Conservation (phyloP, 2,329 filamentous ascomycete genomes). For the Microdochium bolleyi region DNA sequence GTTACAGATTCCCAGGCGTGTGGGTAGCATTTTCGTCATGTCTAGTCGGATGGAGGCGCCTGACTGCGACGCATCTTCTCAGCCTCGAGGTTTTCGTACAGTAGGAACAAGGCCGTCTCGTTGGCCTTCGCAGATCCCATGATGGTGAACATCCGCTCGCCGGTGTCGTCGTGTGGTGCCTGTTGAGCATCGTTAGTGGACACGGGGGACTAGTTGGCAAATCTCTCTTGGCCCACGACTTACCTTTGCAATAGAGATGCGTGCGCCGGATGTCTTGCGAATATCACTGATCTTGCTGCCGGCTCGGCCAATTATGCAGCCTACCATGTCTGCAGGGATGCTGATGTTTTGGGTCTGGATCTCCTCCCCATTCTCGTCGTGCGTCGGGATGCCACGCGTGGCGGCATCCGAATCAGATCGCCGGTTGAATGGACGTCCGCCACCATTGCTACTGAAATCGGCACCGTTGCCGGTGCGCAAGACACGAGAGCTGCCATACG, state of each 20-base stretch:
- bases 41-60: slow-evolving; percentile 34
- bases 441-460: slow-evolving; percentile 79
- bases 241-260: slow-evolving; percentile 94
- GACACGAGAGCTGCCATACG: slow-evolving; percentile 61
- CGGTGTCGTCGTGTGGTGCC: slow-evolving; percentile 92
- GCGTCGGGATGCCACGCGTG: slow-evolving; percentile 73
- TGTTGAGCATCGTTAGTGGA: slow-evolving; percentile 19
- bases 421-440: slow-evolving; percentile 61
- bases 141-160: slow-evolving; percentile 99
- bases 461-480: slow-evolving; percentile 96
- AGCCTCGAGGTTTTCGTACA: slow-evolving; percentile 98
- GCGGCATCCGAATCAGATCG: slow-evolving; percentile 79
- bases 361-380: slow-evolving; percentile 94
- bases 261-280: slow-evolving; percentile 88
- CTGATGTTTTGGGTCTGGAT: slow-evolving; percentile 99
- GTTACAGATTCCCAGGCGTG: neutral
- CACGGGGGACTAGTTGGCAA: neutral
- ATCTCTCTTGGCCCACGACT: slow-evolving; percentile 8
- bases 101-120: slow-evolving; percentile 87
- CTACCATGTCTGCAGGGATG: slow-evolving; percentile 99
- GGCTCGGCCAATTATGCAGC: slow-evolving; percentile 93
- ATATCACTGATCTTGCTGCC: slow-evolving; percentile 99
- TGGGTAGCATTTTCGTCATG: neutral
- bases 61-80: slow-evolving; percentile 98
- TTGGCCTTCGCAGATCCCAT: slow-evolving; percentile 92